Evolutionary conservation across 768 basidiomycete species (phyloP), one percentile per base, ranked within the genome.

Genomic region (Kwoniella sp.): DNA sequence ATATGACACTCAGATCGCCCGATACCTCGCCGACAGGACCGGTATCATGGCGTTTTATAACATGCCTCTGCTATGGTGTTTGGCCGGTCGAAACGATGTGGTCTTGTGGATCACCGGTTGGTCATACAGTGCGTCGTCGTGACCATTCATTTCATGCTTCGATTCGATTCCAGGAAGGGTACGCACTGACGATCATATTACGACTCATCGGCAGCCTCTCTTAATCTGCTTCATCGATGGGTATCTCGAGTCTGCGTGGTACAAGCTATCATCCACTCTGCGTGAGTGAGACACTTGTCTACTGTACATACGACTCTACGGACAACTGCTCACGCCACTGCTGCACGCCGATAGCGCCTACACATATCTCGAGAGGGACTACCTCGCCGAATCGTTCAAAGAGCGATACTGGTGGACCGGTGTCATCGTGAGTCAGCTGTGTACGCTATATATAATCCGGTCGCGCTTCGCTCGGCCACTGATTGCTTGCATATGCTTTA

Each of bases 1-100:
- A 19, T 50, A 48, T 21, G 24, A 36, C 15, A 26, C 19, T 3
- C 67, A 67, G 27, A 44, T 64, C 48, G 52, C 29, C 13, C 46
- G 70, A 51, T 68, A 68, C 27, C 24, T 71, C 13, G 57, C 64
- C n/a, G 70, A 71, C 52, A 25, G 70, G 17, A 71, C 70, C 3
- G 71, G 62, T 27, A 72, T 72, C 48, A 67, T 72, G 62, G 40
- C 51, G 21, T 69, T 72, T 52, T 72, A 68, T 49, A 69, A 72
- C 40, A 24, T 72, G 1, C 71, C 71, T 8, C 59, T 72, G 6
- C 63, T 72, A 2, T 72, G 71, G 71, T 40, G 58, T 21, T 47
- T 69, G 19, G 71, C 71, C 10, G 68, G 67, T 7, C 30, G 71
- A 29, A 72, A 72, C 54, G 68, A 72, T 52, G 33, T 72, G 19